Conservation (phyloP, 768 basidiomycete genomes). For the Cystofilobasidium ferigula region DNA sequence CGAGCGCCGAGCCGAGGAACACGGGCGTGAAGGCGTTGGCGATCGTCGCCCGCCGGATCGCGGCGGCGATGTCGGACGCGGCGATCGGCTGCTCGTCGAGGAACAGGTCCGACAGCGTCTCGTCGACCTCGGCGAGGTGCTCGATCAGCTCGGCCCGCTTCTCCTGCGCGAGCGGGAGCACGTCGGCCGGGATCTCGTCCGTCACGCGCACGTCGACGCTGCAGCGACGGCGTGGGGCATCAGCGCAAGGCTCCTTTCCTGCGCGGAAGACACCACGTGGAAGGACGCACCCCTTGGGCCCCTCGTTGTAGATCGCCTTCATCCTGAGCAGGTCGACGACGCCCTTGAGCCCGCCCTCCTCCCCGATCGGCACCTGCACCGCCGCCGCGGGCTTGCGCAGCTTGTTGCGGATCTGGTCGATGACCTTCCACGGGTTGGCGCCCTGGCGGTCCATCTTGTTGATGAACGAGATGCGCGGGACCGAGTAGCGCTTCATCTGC, state of each 20-base stretch:
- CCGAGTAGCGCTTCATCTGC: conserved; percentile 94
- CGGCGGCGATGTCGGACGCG: conserved; percentile 60
- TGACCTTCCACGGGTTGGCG: conserved; percentile 91
- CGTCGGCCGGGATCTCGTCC: conserved; percentile 72
- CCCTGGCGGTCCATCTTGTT: conserved; percentile 99
- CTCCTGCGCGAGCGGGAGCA: conserved; percentile 60
- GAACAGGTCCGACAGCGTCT: conserved; percentile 82
- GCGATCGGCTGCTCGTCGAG: conserved; percentile 70
- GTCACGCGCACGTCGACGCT: conserved; percentile 69
- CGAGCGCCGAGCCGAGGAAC: conserved; percentile 91
- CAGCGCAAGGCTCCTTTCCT: too few relatives aligned
- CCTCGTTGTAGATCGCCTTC: conserved; percentile 90
- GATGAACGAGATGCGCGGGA: conserved; percentile 89
- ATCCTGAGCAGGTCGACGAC: conserved; percentile 88
- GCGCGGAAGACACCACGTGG: too few relatives aligned
- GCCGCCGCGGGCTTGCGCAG: conserved; percentile 86
- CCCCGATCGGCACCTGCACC: conserved; percentile 88
- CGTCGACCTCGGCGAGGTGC: conserved; percentile 90
- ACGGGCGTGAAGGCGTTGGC: conserved; percentile 87
- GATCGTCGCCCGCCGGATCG: conserved; percentile 81
- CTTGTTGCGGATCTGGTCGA: conserved; percentile 81
- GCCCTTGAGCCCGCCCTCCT: conserved; percentile 73
- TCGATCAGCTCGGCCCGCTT: conserved; percentile 90
- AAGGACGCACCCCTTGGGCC: conserved; percentile 69
- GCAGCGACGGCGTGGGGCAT: background rate